phyloP scores from a whole-genome alignment of 176 grass and related monocot genomes.

The Elymus sibiricus region DNA sequence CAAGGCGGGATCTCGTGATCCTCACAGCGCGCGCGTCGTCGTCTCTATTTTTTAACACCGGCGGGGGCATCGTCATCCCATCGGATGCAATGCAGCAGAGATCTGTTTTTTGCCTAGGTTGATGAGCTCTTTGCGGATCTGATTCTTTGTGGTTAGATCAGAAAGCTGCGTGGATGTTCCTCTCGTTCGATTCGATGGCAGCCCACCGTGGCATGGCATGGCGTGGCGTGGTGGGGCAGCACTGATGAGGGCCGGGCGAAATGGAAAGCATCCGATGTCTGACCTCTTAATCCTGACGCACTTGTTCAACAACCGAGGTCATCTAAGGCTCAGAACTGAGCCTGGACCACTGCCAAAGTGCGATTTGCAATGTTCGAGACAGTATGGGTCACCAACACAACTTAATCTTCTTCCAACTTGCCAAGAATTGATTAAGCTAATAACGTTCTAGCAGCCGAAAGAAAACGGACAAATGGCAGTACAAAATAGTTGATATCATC shows the following conservation, averaged over 20 bases:
- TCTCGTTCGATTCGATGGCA: neutral
- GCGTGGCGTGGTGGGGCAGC: neutral
- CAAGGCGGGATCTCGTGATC: constrained; percentile 15
- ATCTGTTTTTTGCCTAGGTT: constrained; percentile 12
- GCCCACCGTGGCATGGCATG: neutral
- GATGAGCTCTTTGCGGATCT: constrained; percentile 9
- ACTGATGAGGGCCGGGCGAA: neutral
- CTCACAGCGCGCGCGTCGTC: neutral
- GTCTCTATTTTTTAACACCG: neutral
- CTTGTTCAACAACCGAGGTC: neutral
- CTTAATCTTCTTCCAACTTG: too few relatives aligned
- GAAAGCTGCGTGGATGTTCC: neutral
- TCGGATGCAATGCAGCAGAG: constrained; percentile 9
- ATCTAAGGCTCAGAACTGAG: neutral
- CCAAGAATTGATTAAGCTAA: neutral
- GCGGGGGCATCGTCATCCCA: neutral
- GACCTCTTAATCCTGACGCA: neutral
- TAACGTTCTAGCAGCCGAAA: neutral
- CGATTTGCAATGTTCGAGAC: neutral
- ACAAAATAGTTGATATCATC: neutral
- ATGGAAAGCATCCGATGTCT: constrained; percentile 21
- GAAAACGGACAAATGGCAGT: too few relatives aligned
- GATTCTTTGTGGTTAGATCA: constrained; percentile 18
- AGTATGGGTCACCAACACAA: neutral
- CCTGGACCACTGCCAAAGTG: neutral